phyloP scores from a whole-genome alignment of 1,284 basidiomycete species.

The Ceraceosorus guamensis region DNA sequence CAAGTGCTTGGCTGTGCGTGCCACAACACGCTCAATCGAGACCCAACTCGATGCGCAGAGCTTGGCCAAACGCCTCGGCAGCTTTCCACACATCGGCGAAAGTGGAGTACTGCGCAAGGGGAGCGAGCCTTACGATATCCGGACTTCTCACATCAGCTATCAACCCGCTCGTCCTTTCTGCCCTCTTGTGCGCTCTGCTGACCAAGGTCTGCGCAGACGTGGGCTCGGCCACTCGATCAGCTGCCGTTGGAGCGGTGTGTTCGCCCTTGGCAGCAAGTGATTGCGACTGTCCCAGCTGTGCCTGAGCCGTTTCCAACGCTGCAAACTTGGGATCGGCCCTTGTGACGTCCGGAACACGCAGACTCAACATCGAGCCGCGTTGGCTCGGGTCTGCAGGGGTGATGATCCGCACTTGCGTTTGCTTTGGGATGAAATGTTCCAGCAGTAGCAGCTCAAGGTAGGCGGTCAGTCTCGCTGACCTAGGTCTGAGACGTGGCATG shows the following conservation, averaged over 20 bases:
- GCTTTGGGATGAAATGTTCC: not conserved
- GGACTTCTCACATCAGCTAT: slow-evolving; percentile 39
- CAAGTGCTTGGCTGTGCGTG: too few relatives aligned
- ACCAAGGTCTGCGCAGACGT: slow-evolving; percentile 24
- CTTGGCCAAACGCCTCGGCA: slow-evolving; percentile 23
- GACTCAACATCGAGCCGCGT: slow-evolving; percentile 37
- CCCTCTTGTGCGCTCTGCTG: slow-evolving; percentile 25
- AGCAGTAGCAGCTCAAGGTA: slow-evolving; percentile 35
- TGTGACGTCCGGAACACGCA: slow-evolving; percentile 35
- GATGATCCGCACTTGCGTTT: slow-evolving; percentile 20
- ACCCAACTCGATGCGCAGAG: not conserved
- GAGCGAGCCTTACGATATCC: slow-evolving; percentile 41
- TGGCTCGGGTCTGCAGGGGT: slow-evolving; percentile 33
- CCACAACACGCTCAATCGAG: too few relatives aligned
- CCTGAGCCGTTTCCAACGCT: not conserved
- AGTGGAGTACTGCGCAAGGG: slow-evolving; percentile 37
- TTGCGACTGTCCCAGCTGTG: slow-evolving; percentile 1
- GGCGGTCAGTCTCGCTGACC: slow-evolving; percentile 33
- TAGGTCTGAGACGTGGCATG: slow-evolving; percentile 34
- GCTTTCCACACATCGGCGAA: slow-evolving; percentile 39
- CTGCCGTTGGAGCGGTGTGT: not conserved
- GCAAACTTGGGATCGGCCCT: not conserved
- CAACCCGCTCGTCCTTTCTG: slow-evolving; percentile 31
- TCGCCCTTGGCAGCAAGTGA: not conserved
- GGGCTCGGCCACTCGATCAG: slow-evolving; percentile 25